phyloP scores from a whole-genome alignment of 306 rosid species.

The Corylus americana region DNA sequence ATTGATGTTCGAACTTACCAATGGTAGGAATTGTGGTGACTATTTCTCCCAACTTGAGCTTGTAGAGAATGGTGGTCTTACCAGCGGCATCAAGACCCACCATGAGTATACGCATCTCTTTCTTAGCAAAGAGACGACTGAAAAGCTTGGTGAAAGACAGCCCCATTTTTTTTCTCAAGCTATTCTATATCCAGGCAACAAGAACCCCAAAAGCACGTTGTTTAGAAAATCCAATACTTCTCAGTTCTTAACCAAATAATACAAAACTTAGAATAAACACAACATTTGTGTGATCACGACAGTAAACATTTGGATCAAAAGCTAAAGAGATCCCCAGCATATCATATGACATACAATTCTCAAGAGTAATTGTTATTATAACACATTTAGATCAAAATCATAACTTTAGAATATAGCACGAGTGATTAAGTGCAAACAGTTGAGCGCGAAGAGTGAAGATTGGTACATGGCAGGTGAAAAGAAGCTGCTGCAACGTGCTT shows the following conservation, averaged over 20 bases:
- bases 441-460: too few species aligned
- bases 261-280: neutral
- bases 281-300: too few species aligned
- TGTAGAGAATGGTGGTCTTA: constrained; percentile 90
- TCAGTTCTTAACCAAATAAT: neutral
- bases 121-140: constrained; percentile 88
- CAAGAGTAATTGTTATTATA: too few species aligned
- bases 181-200: constrained; percentile 29
- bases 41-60: constrained; percentile 91
- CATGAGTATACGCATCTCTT: constrained; percentile 95
- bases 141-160: constrained; percentile 88
- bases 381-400: too few species aligned
- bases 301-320: too few species aligned
- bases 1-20: constrained; percentile 41
- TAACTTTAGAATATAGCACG: too few species aligned
- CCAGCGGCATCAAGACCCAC: constrained; percentile 98
- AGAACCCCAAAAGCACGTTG: constrained; percentile 9
- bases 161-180: constrained; percentile 58
- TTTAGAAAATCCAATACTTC: neutral
- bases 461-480: too few species aligned
- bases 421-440: too few species aligned
- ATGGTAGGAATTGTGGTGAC: constrained; percentile 97
- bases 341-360: too few species aligned
- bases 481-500: too few species aligned
- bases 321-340: too few species aligned